A percentile compares a stretch with the other conserved stretches of the same genome.
These are phyloP conservation scores for Pichia ethanolica DNA, from an alignment of 805 yeast species.

Conservation along the genomic window DNA sequence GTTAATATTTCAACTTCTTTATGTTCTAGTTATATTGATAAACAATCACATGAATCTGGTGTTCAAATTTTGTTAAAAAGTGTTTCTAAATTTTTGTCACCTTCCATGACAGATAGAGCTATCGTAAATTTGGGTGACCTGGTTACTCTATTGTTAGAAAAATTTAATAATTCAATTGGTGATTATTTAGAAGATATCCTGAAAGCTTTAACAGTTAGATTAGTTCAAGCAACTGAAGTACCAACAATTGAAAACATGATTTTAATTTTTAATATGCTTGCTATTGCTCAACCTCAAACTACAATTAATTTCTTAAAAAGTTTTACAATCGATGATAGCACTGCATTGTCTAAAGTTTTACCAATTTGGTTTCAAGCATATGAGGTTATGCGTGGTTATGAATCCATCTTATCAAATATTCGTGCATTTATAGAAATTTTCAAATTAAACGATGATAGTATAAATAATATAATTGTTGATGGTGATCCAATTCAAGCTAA, in stretches of 20 bases:
- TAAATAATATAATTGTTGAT: conserved; percentile 51
- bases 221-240: conserved; percentile 59
- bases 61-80: conserved; percentile 52
- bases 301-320: conserved; percentile 54
- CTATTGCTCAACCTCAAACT: conserved; percentile 52
- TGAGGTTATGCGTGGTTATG: conserved; percentile 73
- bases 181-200: conserved; percentile 51
- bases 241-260: conserved; percentile 72
- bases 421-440: conserved; percentile 65
- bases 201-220: conserved; percentile 62
- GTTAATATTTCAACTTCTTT: conserved; percentile 34
- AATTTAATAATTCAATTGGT: conserved; percentile 32
- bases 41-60: conserved; percentile 37
- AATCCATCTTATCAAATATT: conserved; percentile 59
- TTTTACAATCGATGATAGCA: conserved; percentile 23
- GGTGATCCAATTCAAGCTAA: conserved; percentile 67
- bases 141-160: conserved; percentile 22
- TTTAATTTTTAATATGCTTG: conserved; percentile 66
- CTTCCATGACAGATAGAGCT: conserved; percentile 70
- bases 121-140: conserved; percentile 68
- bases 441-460: conserved; percentile 45
- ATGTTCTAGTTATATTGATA: conserved; percentile 28
- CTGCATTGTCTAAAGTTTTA: conserved; percentile 50
- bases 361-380: conserved; percentile 81
- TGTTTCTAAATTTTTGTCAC: conserved; percentile 62